Conservation (phyloP, 73 alveolate genomes). For the Symbiodinium natans region DNA sequence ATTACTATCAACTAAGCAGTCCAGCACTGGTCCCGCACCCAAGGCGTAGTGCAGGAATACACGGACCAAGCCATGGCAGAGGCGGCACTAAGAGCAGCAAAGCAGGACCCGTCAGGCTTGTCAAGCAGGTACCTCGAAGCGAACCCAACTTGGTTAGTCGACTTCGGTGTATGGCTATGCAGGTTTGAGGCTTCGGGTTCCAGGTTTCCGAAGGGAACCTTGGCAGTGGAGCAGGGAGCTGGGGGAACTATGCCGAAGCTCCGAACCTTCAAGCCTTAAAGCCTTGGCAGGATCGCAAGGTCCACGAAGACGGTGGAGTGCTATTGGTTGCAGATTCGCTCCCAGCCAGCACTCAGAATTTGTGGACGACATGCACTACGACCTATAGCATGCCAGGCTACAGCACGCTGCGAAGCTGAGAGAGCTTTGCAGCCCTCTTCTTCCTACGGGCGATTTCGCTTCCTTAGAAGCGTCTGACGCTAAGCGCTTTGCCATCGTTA, state of each 20-base stretch:
- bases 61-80: slow-evolving; percentile 51
- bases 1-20: too few relatives aligned
- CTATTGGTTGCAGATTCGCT: slow-evolving; percentile 57
- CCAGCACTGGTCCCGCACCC: too few relatives aligned
- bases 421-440: slow-evolving; percentile 7
- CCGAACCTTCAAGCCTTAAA: not conserved
- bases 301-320: slow-evolving; percentile 26
- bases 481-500: slow-evolving; percentile 40
- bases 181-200: not conserved
- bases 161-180: too few relatives aligned
- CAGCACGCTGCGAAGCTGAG: slow-evolving; percentile 69
- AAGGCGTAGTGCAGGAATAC: slow-evolving; percentile 58
- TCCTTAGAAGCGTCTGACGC: slow-evolving; percentile 33
- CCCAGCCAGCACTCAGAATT: not conserved
- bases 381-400: not conserved
- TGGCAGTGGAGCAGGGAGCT: not conserved
- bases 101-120: slow-evolving; percentile 25
- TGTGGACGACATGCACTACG: not conserved
- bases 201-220: not conserved
- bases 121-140: too few relatives aligned
- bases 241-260: not conserved
- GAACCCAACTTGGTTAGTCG: too few relatives aligned
- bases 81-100: slow-evolving; percentile 38
- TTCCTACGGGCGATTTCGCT: slow-evolving; percentile 42
- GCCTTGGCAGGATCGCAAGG: not conserved